A percentile compares a stretch with the other conserved stretches of the same genome.
Conservation (phyloP, 2,329 filamentous ascomycete genomes). For the Monosporascus sp. region DNA sequence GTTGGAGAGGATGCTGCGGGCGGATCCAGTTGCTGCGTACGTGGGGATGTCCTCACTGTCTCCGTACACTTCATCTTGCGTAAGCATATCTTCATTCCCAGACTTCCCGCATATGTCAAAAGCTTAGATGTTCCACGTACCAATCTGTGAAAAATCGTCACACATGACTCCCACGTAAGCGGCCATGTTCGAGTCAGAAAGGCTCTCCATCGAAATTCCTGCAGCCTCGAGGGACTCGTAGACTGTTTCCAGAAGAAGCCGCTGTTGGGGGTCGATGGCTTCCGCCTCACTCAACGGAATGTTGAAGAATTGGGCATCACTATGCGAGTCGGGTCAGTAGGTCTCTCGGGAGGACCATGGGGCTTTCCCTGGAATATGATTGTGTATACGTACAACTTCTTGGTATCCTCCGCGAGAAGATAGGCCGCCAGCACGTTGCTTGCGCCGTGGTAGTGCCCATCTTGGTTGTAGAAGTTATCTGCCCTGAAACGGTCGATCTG, state of each 20-base stretch:
- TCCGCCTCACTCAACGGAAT: neutral
- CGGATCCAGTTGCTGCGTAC: neutral
- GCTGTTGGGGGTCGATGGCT: neutral
- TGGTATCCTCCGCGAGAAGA: neutral
- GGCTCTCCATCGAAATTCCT: neutral
- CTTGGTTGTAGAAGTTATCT: neutral
- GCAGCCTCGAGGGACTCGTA: neutral
- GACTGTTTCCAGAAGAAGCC: neutral
- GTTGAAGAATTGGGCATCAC: neutral
- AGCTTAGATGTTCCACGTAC: neutral
- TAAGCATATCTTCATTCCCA: too few relatives aligned
- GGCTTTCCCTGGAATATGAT: too few relatives aligned
- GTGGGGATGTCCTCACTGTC: too few relatives aligned
- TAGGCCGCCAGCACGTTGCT: neutral
- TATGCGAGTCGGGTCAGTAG: neutral
- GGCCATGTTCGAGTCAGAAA: neutral
- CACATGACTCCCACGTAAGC: neutral
- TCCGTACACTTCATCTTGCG: too few relatives aligned
- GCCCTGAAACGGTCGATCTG: neutral
- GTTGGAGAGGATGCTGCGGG: neutral
- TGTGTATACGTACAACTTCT: too few relatives aligned
- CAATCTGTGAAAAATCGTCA: neutral
- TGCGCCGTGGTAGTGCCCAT: neutral
- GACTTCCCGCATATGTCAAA: too few relatives aligned
- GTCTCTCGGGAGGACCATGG: too few relatives aligned